Evolutionary conservation across 192 early-diverging fungal genomes (phyloP).

Genomic region (Backusella australiensis): DNA sequence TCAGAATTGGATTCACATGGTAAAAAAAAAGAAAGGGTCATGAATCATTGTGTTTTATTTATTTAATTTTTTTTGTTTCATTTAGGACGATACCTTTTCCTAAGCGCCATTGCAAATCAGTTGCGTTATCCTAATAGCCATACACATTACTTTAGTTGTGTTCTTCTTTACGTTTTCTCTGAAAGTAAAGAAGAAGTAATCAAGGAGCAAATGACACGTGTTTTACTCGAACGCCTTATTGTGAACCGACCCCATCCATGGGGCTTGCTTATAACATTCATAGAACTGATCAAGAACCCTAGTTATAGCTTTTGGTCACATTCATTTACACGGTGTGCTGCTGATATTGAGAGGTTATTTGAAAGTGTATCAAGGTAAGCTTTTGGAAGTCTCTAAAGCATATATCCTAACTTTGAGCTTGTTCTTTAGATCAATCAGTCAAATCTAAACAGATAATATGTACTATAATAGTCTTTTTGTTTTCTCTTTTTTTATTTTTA

Average conservation of each 20-base stretch:
- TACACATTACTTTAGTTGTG: conserved; percentile 93
- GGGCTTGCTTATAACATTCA: conserved; percentile 96
- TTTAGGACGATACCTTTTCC: conserved; percentile 70
- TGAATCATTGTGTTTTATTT: neutral
- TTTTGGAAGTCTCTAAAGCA: neutral
- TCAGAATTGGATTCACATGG: conserved; percentile 76
- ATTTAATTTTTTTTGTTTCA: neutral
- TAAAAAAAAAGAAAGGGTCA: conserved; percentile 9
- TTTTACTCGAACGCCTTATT: conserved; percentile 91
- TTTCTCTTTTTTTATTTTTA: neutral
- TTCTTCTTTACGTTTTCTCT: conserved; percentile 84
- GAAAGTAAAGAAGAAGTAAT: conserved; percentile 74
- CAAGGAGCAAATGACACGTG: conserved; percentile 94
- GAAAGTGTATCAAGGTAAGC: conserved; percentile 57
- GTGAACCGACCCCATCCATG: conserved; percentile 97
- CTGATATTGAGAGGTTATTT: conserved; percentile 83
- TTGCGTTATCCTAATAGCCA: conserved; percentile 95
- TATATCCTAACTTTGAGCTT: neutral
- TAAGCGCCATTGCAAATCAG: conserved; percentile 94
- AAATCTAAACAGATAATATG: conserved; percentile 28
- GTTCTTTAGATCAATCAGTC: conserved; percentile 34
- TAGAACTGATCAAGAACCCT: conserved; percentile 93
- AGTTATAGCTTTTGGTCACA: conserved; percentile 60
- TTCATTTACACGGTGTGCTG: conserved; percentile 61
- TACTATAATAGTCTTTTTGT: neutral